Evolutionary conservation across 1,139 yeast genomes (phyloP).

Genomic region (Hyphopichia wangnamkhiaoensis): DNA sequence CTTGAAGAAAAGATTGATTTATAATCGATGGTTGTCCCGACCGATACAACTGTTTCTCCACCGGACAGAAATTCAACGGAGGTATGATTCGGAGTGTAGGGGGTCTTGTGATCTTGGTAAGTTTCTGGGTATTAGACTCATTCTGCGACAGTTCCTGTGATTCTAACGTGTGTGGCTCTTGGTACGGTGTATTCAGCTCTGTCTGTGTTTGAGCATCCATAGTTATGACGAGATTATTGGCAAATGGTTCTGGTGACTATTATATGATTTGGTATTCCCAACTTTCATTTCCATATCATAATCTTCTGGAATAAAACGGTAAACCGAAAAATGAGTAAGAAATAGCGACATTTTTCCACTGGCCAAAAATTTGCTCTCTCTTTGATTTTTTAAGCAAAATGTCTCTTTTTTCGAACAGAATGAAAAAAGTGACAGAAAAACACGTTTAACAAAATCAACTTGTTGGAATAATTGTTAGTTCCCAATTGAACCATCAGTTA

Average conservation of each 20-base stretch:
- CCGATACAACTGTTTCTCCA: constrained; percentile 80
- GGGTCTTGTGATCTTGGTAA: constrained; percentile 32
- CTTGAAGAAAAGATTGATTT: constrained; percentile 80
- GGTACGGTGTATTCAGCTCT: not conserved
- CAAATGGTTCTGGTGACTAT: too few species aligned
- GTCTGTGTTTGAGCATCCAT: constrained; percentile 1
- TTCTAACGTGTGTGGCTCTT: too few species aligned
- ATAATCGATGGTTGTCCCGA: constrained; percentile 97
- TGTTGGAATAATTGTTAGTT: not conserved
- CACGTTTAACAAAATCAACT: not conserved
- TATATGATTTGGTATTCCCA: not conserved
- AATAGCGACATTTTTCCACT: too few species aligned
- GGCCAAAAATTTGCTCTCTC: too few species aligned
- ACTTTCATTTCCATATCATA: not conserved
- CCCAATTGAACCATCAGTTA: not conserved
- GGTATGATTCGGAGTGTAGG: constrained; percentile 78
- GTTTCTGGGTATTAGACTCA: not conserved
- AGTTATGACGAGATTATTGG: not conserved
- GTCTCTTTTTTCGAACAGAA: not conserved
- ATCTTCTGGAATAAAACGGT: too few species aligned
- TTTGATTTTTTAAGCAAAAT: not conserved
- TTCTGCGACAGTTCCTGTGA: not conserved
- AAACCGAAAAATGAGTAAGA: too few species aligned
- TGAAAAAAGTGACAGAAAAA: not conserved
- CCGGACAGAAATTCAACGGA: constrained; percentile 93